Percentiles rank a stretch among this genome's conserved stretches.
phyloP scores from a whole-genome alignment of 768 basidiomycete species.

The Trametes cingulata region DNA sequence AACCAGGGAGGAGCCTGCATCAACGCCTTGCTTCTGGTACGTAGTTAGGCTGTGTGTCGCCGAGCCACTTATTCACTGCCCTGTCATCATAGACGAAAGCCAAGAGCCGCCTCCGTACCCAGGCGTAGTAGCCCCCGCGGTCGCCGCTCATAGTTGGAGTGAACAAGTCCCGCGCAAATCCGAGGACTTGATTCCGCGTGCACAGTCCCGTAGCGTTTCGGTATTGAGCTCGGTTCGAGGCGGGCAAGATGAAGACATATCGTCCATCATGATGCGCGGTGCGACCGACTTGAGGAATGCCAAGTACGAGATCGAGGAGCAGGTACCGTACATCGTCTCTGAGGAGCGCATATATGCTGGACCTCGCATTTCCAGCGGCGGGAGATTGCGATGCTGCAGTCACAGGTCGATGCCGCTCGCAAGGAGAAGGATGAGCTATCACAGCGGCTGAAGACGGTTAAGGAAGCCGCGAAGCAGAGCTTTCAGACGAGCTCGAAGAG shows the following conservation, averaged over 20 bases:
- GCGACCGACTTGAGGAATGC: slow-evolving; percentile 28
- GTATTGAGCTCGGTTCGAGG: slow-evolving; percentile 21
- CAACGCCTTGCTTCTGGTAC: slow-evolving; percentile 20
- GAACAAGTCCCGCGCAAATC: not conserved
- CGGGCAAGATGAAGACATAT: slow-evolving; percentile 31
- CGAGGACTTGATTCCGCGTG: not conserved
- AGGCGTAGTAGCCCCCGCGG: not conserved
- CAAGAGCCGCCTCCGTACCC: not conserved
- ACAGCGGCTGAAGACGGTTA: slow-evolving; percentile 27
- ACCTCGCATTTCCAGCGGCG: slow-evolving; percentile 20
- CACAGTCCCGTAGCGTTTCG: slow-evolving; percentile 28
- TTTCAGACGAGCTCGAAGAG: slow-evolving; percentile 26
- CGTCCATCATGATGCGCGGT: slow-evolving; percentile 33
- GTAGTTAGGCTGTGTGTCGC: not conserved
- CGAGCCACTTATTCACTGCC: no score
- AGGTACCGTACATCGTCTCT: slow-evolving; percentile 11
- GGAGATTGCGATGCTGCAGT: slow-evolving; percentile 24
- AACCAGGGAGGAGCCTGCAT: slow-evolving; percentile 18
- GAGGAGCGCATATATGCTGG: slow-evolving; percentile 14
- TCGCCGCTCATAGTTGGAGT: not conserved
- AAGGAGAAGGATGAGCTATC: slow-evolving; percentile 29
- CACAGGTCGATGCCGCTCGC: slow-evolving; percentile 22
- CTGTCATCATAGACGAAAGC: not conserved
- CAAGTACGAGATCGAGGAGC: slow-evolving; percentile 29
- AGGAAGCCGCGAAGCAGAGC: slow-evolving; percentile 27